Evolutionary conservation across 1,284 basidiomycete species (phyloP), one percentile per base, ranked within the genome.

Genomic region (Puccinia novopanici): DNA sequence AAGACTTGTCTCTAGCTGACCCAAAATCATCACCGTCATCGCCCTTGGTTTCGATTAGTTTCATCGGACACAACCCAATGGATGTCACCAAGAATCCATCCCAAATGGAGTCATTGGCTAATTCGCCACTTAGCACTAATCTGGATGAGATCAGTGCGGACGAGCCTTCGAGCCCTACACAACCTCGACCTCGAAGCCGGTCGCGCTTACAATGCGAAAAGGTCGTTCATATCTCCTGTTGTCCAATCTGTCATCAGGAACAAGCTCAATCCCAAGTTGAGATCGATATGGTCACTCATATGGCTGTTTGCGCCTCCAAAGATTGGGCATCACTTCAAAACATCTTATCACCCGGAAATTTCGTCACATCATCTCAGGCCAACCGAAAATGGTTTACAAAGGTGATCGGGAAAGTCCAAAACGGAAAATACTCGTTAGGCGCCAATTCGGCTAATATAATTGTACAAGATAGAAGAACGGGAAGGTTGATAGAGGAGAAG

Each of bases 321-420:
- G 95, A 98, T 85, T 98, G 95, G 94, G 90, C 89, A 48, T 89
- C 92, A 79, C 92, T 98, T 37, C 92, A 97, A 84, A 82, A 82
- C 37, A 82, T 86, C 45, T 81, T 84, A 13, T 90, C 95, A 42
- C 94, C 95, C 22, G 91, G 92, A n/a, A 96, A 95, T 84, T 99
- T 94, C 84, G 95, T 98, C 1, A 99, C 96, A 0, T 92, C 93
- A 19, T 91, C 89, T 82, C 96, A 99, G 87, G 96, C 97, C 75
- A 95, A 98, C 87, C 89, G 96, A 84, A 99, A 99, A 87, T 97
- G 94, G 91, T 92, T 95, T 84, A 94, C 93, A 81, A 95, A 93
- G 87, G 89, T 97, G 59, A 89, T 97, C 82, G 89, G 82, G 57
- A 72, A 80, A 73, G 78, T 80, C 2, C 84, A 85, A 73, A 89